A percentile compares a stretch with the other conserved stretches of the same genome.
Conservation (phyloP, 192 early-diverging fungal genomes). For the Linnemannia exigua region DNA sequence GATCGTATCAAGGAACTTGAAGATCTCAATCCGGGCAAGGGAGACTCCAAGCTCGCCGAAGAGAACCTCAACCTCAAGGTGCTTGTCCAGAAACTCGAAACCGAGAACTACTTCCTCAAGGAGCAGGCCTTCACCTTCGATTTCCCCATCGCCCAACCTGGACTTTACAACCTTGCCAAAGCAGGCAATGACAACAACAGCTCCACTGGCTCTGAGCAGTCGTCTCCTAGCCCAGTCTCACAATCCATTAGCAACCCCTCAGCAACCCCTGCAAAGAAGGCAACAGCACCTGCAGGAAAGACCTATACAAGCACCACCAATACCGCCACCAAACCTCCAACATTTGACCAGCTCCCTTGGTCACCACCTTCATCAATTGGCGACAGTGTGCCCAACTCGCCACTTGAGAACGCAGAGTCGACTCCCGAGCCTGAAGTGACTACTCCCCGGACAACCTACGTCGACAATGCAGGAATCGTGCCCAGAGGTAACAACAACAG, state of each 20-base stretch:
- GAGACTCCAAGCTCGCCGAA: slow-evolving; percentile 53
- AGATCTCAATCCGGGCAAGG: slow-evolving; percentile 62
- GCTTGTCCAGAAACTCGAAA: slow-evolving; percentile 63
- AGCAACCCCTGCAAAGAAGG: neutral
- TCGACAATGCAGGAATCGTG: slow-evolving; percentile 43
- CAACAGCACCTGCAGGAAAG: slow-evolving; percentile 12
- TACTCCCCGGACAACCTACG: neutral
- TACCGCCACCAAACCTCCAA: slow-evolving; percentile 33
- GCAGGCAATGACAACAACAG: neutral
- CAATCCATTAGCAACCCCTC: slow-evolving; percentile 1
- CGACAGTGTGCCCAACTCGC: slow-evolving; percentile 54
- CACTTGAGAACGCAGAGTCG: slow-evolving; percentile 28
- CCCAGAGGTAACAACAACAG: slow-evolving; percentile 28
- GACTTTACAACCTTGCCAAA: slow-evolving; percentile 51
- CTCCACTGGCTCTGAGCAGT: slow-evolving; percentile 16
- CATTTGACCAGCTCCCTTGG: slow-evolving; percentile 47
- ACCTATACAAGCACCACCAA: slow-evolving; percentile 15
- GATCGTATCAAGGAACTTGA: slow-evolving; percentile 80
- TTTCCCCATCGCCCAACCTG: slow-evolving; percentile 60
- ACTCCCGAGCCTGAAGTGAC: slow-evolving; percentile 37
- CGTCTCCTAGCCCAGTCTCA: slow-evolving; percentile 16
- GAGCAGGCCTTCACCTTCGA: slow-evolving; percentile 67
- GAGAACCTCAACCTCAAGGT: slow-evolving; percentile 66
- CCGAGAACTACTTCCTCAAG: slow-evolving; percentile 68
- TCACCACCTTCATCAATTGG: slow-evolving; percentile 51